Base-by-base conservation (phyloP, 306 rosid species). In the Lagenaria siceraria region DNA sequence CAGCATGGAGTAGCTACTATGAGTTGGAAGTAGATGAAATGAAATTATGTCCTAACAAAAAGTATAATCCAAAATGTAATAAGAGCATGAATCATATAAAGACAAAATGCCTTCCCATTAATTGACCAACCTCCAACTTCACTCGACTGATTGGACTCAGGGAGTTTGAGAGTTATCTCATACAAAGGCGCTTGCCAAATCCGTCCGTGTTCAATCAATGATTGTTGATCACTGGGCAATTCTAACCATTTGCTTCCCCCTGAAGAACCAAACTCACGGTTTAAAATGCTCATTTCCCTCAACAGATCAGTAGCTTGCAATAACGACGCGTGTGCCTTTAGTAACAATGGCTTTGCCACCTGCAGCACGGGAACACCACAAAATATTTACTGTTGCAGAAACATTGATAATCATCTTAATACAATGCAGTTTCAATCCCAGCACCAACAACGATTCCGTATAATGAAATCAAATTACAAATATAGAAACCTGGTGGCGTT, bases 271-370 rank as follows among this genome's bases (percentile, higher is more conserved):
- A 24, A 62, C 75, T 72, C 91, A 79, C 84, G 78, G 76, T 83
- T 88, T 81, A 89, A 78, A 69, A 76, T 76, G 51, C 82, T 82
- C 70, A 91, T 60, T 35, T 56, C 87, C 61, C 81, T 90, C 75
- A 94, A 83, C 19, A 94, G 87, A 68, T 29, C 88, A 70, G 21
- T 78, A 46, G 86, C 86, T 74, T 80, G 78, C 46, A 85, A 53
- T 87, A 94, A 87, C 82, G 81, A 84, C 76, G 81, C 87, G 14
- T 87, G 87, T 1, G 96, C 98, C 74, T 85, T 87, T 73, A 90
- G 22, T 64, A 94, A 80, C 73, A 88, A 77, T 31, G 96, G 85
- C 87, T 87, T 90, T 58, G 77, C 89, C 85, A 87, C 95, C 97
- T 91, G 62, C 89, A 78, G 76, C 36, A 72, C 17, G 6, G 8